Base-by-base conservation (phyloP, 148 eudicot species). In the Rhododendron henanense region DNA sequence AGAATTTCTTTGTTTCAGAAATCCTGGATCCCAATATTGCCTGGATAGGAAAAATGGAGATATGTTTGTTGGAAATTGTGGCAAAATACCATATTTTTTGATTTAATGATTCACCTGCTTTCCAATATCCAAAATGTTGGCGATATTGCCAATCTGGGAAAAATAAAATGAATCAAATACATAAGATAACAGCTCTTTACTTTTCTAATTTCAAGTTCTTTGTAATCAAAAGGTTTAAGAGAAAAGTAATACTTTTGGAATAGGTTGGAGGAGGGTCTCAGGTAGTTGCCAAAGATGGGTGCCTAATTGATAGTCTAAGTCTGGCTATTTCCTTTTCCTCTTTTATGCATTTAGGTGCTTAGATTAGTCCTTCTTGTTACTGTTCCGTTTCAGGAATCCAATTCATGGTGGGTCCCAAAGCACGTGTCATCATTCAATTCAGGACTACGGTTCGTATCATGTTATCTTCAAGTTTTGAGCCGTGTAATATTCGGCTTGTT, bases 371-470 rank as follows among this genome's bases (percentile, higher is more conserved):
- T 25, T 11, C n/a, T n/a, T n/a, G 75, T 45, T 3, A 23, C 51
- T 51, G 13, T 53, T 87, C 37, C 75, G 10, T 85, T 83, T 21
- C 86, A 97, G 99, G 95, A 84, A 69, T 85, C 96, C 51, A 93
- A 89, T 25, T 93, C 98, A 82, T 97, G 99, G 99, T 97, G 98
- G 99, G 88, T 93, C 83, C 98, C 95, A 33, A 92, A 84, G 53
- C 92, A 95, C 79, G 85, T 97, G 98, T 37, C 95, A 35, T 90
- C 93, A 2, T 88, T 97, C 81, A 93, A 85, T 75, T 89, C 93
- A 18, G 96, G 96, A 39, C 65, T 91, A 74, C 94, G 90, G 48
- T 83, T 90, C 31, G 31, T 94, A 3, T 88, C 84, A 77, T 97
- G 99, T 87, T 96, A 91, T 51, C 85, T 93, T 84, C 98, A 91